Evolutionary conservation across 176 grass and related monocot genomes (phyloP).

Genomic region (Musa troglodytarum): DNA sequence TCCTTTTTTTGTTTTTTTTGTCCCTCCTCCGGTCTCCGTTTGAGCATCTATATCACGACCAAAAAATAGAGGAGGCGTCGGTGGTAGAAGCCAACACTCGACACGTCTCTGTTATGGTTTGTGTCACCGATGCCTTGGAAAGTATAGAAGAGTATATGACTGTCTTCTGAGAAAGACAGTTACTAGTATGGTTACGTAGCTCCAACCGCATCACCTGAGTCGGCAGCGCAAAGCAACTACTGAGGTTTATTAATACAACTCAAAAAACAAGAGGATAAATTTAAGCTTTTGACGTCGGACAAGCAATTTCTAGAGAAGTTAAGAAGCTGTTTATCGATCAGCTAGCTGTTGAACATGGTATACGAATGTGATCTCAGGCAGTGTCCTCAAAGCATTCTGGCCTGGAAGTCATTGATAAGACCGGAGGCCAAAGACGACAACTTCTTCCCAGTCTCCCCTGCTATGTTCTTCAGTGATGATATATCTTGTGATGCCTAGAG

Average conservation of each 20-base stretch:
- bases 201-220: neutral
- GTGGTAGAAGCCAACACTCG: too few relatives aligned
- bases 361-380: neutral
- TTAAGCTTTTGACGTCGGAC: neutral
- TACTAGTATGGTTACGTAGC: neutral
- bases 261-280: neutral
- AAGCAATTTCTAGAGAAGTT: neutral
- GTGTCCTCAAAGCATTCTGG: constrained; percentile 55
- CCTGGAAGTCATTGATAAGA: constrained; percentile 83
- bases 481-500: constrained; percentile 82
- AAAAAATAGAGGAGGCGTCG: too few relatives aligned
- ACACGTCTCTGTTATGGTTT: too few relatives aligned
- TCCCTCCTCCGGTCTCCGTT: too few relatives aligned
- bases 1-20: too few relatives aligned
- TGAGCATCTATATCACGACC: too few relatives aligned
- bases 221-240: neutral
- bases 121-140: too few relatives aligned
- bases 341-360: neutral
- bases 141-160: too few relatives aligned
- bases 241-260: neutral
- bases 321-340: neutral
- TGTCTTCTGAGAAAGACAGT: neutral
- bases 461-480: constrained; percentile 83
- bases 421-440: constrained; percentile 78
- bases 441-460: constrained; percentile 80